Evolutionary conservation across 148 eudicot genomes (phyloP).

Genomic region (Salicornia ramosissima): DNA sequence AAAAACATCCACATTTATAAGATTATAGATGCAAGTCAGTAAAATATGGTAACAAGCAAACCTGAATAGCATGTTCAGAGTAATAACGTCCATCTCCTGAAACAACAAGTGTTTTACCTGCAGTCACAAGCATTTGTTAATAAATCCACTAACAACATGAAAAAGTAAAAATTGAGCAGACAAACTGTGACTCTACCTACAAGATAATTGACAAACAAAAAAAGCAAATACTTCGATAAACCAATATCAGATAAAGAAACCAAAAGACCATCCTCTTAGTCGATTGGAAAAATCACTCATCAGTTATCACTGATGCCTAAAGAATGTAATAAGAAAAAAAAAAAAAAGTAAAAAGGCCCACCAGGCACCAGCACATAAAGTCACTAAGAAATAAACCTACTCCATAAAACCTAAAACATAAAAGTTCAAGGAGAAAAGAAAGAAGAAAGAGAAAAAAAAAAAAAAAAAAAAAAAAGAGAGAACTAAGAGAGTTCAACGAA

Average conservation of each 20-base stretch:
- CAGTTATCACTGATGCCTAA: neutral
- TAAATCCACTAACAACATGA: neutral
- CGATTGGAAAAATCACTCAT: neutral
- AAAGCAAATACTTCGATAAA: neutral
- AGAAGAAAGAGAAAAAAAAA: no score
- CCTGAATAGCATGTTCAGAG: constrained; percentile 96
- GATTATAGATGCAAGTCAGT: neutral
- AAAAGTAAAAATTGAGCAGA: neutral
- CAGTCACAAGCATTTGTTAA: constrained; percentile 5
- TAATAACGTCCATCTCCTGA: constrained; percentile 99
- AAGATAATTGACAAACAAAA: neutral
- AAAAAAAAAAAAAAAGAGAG: no score
- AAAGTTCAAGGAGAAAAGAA: no score
- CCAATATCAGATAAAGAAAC: neutral
- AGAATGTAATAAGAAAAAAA: no score
- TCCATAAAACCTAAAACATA: no score
- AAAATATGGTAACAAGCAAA: constrained; percentile 16
- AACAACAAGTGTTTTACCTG: constrained; percentile 95
- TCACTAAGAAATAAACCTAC: no score
- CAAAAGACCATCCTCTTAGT: neutral
- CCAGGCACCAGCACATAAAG: no score
- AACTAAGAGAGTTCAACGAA: no score
- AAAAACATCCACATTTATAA: neutral
- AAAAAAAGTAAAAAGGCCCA: no score
- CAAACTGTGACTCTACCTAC: neutral